phyloP scores from a whole-genome alignment of 768 basidiomycete genomes.

The Amylocystis lapponica region DNA sequence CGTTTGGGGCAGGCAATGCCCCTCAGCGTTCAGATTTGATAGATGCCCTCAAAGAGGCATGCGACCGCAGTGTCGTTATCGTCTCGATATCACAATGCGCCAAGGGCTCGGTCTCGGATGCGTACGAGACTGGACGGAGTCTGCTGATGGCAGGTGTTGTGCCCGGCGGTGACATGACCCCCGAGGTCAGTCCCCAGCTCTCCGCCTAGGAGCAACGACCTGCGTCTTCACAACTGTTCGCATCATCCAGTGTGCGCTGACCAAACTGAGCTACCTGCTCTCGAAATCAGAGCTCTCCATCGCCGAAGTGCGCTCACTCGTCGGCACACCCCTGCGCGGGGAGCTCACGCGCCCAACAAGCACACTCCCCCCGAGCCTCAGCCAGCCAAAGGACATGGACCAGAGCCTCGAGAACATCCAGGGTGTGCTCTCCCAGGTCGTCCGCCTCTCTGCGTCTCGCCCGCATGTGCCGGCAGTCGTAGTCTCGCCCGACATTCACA shows the following conservation, averaged over 20 bases:
- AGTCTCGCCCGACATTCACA: slow-evolving; percentile 20
- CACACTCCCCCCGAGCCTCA: slow-evolving; percentile 36
- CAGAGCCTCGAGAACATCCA: slow-evolving; percentile 57
- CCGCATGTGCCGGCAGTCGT: slow-evolving; percentile 30
- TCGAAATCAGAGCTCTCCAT: slow-evolving; percentile 75
- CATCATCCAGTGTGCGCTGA: slow-evolving; percentile 68
- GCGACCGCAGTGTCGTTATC: slow-evolving; percentile 76
- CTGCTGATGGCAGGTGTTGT: slow-evolving; percentile 73
- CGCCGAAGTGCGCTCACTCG: slow-evolving; percentile 65
- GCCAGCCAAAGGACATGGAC: slow-evolving; percentile 36
- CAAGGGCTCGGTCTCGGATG: slow-evolving; percentile 80
- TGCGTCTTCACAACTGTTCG: background rate
- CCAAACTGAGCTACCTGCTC: slow-evolving; percentile 86
- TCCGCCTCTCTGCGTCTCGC: slow-evolving; percentile 49
- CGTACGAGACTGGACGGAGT: slow-evolving; percentile 74
- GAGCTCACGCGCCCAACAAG: slow-evolving; percentile 61
- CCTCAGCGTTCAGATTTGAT: slow-evolving; percentile 76
- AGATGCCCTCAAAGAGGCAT: slow-evolving; percentile 73
- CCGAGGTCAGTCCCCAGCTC: slow-evolving; percentile 52
- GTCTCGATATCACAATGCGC: slow-evolving; percentile 90
- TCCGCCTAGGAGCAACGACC: background rate
- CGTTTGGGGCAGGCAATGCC: slow-evolving; percentile 91
- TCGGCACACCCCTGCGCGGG: slow-evolving; percentile 77
- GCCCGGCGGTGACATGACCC: slow-evolving; percentile 89
- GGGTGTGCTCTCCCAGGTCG: slow-evolving; percentile 59